Evolutionary conservation across 306 rosid genomes (phyloP), one percentile per base, ranked within the genome.

Genomic region (Quercus dentata): DNA sequence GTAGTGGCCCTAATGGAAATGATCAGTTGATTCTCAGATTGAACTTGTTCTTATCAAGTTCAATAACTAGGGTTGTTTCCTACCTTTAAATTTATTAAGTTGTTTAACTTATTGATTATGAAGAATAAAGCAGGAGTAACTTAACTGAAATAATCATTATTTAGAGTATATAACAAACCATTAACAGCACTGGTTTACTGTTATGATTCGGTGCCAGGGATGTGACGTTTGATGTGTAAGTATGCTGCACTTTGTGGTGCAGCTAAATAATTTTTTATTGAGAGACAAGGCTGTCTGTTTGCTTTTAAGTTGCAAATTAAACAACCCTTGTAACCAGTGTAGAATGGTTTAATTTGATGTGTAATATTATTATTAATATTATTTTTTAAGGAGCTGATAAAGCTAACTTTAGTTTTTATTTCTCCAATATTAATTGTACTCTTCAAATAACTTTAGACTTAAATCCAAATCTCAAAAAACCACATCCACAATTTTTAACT

Each of bases 151-250:
- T 55, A 54, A 18, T 69, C 35, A 74, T 72, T 14, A 59, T 69
- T 23, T 17, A 41, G 17, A 49, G 20, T 9, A 1, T 46, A 31
- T 12, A 1, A 8, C n/a, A 58, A 41, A 76, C 11, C 25, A 76
- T 68, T 56, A 55, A 67, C 38, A n/a, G 25, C 63, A 4, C 76
- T 63, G 74, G 77, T 83, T 78, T 79, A 85, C 90, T 92, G 92
- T 92, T 90, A 68, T 72, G 97, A 92, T 92, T 81, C 85, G 87
- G 83, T 82, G 89, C 74, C 90, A 82, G 91, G 38, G 86, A 88
- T 86, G 80, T 83, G 92, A 91, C 83, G 86, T 80, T 74, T 91
- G 91, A 88, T 85, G 73, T 77, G 82, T 21, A 44, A 76, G 61
- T 74, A 38, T 54, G 75, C 76, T 33, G 82, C 76, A 76, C 71